Evolutionary conservation across 352 stramenopile genomes (phyloP).

Genomic region (Globisporangium radiosum): DNA sequence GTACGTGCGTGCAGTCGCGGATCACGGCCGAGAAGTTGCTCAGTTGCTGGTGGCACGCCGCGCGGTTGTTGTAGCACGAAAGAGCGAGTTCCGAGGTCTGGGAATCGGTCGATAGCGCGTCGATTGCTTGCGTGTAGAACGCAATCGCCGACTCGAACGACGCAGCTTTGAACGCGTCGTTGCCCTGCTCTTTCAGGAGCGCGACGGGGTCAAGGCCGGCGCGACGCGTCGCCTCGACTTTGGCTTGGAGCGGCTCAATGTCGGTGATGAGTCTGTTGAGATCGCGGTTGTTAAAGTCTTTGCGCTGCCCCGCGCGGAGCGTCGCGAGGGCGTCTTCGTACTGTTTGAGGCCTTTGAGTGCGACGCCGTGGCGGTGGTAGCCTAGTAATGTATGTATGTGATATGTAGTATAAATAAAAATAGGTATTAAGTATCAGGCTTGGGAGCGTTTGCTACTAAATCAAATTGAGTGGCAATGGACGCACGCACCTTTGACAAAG

Average conservation of each 20-base stretch:
- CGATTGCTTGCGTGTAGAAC: constrained; percentile 91
- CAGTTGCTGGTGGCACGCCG: constrained; percentile 96
- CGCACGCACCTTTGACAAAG: constrained; percentile 84
- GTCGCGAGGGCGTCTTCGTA: constrained; percentile 75
- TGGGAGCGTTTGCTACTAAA: too few relatives aligned
- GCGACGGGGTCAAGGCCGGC: constrained; percentile 76
- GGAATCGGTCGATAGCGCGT: constrained; percentile 48
- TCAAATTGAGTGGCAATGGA: too few relatives aligned
- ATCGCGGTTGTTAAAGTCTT: constrained; percentile 85
- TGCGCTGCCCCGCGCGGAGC: constrained; percentile 60
- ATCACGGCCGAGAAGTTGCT: constrained; percentile 96
- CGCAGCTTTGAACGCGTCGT: constrained; percentile 90
- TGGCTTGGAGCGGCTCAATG: constrained; percentile 73
- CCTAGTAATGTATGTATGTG: too few relatives aligned
- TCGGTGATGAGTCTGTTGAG: constrained; percentile 75
- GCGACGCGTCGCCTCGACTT: constrained; percentile 54
- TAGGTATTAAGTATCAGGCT: too few relatives aligned
- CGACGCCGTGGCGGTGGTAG: constrained; percentile 93
- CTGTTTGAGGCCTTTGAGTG: constrained; percentile 84
- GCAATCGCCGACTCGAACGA: constrained; percentile 89
- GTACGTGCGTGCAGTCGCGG: constrained; percentile 91
- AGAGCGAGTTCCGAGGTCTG: constrained; percentile 77
- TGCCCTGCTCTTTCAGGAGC: constrained; percentile 91
- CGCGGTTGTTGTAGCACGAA: constrained; percentile 93
- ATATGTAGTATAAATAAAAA: too few relatives aligned